A percentile compares a stretch with the other conserved stretches of the same genome.
These are phyloP conservation scores for Hypocrella siamensis DNA, from an alignment of 2,329 filamentous ascomycete species.

Conservation along the genomic window DNA sequence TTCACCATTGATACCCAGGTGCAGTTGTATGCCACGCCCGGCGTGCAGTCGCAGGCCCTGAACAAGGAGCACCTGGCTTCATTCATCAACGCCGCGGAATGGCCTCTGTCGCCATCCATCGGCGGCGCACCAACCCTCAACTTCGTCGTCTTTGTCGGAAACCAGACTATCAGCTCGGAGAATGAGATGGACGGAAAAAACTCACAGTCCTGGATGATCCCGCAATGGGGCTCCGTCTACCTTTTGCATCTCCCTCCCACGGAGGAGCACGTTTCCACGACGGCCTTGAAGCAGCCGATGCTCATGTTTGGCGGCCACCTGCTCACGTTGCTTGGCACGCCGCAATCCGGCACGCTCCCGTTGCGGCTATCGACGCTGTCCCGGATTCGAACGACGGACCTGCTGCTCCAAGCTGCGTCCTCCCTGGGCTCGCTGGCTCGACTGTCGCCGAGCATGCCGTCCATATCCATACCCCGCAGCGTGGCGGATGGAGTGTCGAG, in stretches of 20 bases:
- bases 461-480: constrained; percentile 76
- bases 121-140: constrained; percentile 88
- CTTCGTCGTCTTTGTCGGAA: constrained; percentile 81
- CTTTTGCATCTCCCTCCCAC: constrained; percentile 33
- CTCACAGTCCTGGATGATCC: constrained; percentile 70
- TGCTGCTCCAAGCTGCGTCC: constrained; percentile 79
- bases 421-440: constrained; percentile 87
- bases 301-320: constrained; percentile 85
- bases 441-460: constrained; percentile 67
- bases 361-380: constrained; percentile 72
- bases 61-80: constrained; percentile 77
- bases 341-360: constrained; percentile 67
- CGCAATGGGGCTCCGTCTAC: constrained; percentile 76
- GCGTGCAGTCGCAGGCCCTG: constrained; percentile 48
- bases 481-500: constrained; percentile 76
- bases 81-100: constrained; percentile 96
- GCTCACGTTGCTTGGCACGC: constrained; percentile 72
- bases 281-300: constrained; percentile 63
- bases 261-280: constrained; percentile 38
- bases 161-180: constrained; percentile 48
- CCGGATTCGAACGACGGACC: constrained; percentile 70
- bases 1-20: constrained; percentile 96
- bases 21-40: constrained; percentile 71
- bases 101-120: constrained; percentile 90
- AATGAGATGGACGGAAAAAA: constrained; percentile 26